Evolutionary conservation across 768 basidiomycete species (phyloP), one percentile per base, ranked within the genome.

Genomic region (Hirschioporus abietinus): DNA sequence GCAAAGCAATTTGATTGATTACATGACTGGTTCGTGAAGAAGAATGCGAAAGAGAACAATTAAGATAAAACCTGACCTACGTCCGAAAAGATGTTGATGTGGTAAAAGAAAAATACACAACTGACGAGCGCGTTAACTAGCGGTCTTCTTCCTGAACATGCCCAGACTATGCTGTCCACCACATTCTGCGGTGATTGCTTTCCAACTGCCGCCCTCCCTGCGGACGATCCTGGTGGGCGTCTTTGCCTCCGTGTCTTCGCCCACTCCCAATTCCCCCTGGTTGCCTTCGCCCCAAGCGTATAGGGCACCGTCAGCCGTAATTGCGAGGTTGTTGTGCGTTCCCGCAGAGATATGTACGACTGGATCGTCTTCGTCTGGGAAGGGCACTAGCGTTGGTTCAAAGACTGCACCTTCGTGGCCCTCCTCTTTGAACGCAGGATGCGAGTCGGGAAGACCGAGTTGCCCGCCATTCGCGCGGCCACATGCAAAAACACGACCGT

Each of bases 391-490:
- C 64, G 86, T 81, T 27, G 95, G 93, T 66, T 85, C 83, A 35
- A 96, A 73, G 71, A 87, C 89, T 70, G 91, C 88, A 2, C 81
- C 78, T 66, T 84, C 75, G 20, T 76, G 78, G 36, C 76, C 72
- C 15, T 83, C 81, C 52, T 86, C 82, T 65, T 86, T 78, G 71
- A 88, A 83, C 24, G 86, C 90, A 5, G 82, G 82, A 70, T 96
- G 86, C 68, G 91, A 88, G 66, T 89, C 86, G 0, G 82, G 76
- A 36, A 92, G 80, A 12, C 96, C 96, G 34, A 96, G 84, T 71
- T 97, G 94, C 36, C 90, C 86, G 42, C 87, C 87, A 70, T 95
- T 93, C 60, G 86, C 87, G 42, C 95, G 88, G 1, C 96, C 96
- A 72, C 90, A 91, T 1, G 88, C 92, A 74, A 86, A 96, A 0